These are phyloP conservation scores for Saccharomycopsis sp. DNA, from an alignment of 805 yeast genomes.

Conservation along the genomic window DNA sequence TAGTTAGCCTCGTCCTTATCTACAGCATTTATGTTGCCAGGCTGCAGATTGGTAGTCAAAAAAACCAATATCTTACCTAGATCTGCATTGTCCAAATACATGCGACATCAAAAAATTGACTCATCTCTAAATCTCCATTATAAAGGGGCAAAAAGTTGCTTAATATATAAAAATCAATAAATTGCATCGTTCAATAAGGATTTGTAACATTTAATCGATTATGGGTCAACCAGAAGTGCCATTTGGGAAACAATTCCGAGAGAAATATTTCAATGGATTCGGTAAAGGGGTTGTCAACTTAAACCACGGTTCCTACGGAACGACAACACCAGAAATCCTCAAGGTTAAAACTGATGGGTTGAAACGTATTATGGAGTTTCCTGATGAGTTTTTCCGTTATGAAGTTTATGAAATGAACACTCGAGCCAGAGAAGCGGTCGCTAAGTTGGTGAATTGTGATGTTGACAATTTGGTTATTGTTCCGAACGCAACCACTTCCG, in stretches of 20 bases:
- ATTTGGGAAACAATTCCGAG: constrained; percentile 46
- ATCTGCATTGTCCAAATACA: no score
- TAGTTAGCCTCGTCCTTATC: no score
- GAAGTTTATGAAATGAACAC: constrained; percentile 28
- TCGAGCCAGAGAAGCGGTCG: constrained; percentile 32
- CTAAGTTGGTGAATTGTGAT: constrained; percentile 41
- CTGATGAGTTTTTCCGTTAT: constrained; percentile 39
- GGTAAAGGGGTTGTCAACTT: constrained; percentile 37
- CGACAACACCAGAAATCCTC: constrained; percentile 42
- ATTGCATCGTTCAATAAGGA: background rate
- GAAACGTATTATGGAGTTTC: constrained; percentile 31
- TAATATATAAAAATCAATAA: no score
- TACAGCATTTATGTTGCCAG: no score
- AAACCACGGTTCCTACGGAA: constrained; percentile 64
- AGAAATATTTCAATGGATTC: constrained; percentile 39
- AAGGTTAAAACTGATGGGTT: constrained; percentile 31
- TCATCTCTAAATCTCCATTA: no score
- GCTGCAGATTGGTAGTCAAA: no score
- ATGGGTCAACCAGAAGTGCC: constrained; percentile 19
- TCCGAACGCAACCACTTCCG: constrained; percentile 54
- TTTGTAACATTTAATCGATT: background rate
- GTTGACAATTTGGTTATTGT: constrained; percentile 44
- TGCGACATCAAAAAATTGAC: no score
- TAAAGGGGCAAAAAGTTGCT: no score
- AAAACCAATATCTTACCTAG: no score